phyloP scores from a whole-genome alignment of 2,329 filamentous ascomycete species.

The Aureobasidium subglaciale region DNA sequence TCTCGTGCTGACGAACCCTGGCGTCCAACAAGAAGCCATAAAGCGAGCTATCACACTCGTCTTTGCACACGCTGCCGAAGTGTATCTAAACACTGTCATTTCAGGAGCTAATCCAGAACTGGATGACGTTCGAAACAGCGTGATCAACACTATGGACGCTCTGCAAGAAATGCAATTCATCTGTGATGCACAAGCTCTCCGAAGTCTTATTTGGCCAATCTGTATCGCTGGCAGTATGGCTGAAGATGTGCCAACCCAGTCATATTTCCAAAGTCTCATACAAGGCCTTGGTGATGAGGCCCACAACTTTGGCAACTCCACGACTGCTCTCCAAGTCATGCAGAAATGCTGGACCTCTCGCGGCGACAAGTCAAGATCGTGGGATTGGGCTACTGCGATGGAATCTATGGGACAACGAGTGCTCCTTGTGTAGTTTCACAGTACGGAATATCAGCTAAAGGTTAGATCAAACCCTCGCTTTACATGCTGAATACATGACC shows the following conservation, averaged over 20 bases:
- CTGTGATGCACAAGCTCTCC: slow-evolving; percentile 9
- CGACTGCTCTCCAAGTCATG: slow-evolving; percentile 3
- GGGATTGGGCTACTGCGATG: slow-evolving; percentile 9
- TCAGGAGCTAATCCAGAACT: not conserved
- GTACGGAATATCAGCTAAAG: not conserved
- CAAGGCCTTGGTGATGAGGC: slow-evolving; percentile 10
- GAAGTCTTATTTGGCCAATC: slow-evolving; percentile 14
- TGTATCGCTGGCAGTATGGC: slow-evolving; percentile 15
- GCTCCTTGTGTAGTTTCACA: slow-evolving; percentile 8
- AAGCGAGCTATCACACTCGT: slow-evolving; percentile 13
- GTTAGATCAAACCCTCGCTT: not conserved
- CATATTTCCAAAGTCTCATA: slow-evolving; percentile 3
- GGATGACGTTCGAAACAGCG: slow-evolving; percentile 5
- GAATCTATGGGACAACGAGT: not conserved
- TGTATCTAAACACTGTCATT: slow-evolving; percentile 8
- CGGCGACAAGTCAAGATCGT: not conserved
- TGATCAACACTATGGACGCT: slow-evolving; percentile 7
- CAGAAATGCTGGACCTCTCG: slow-evolving; percentile 7
- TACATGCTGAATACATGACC: too few species aligned
- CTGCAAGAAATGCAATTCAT: slow-evolving; percentile 9
- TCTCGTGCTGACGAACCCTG: not conserved
- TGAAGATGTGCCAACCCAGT: not conserved
- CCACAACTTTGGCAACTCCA: slow-evolving; percentile 12
- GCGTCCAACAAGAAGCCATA: not conserved
- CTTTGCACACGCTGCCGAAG: slow-evolving; percentile 12